A percentile compares a stretch with the other conserved stretches of the same genome.
These are phyloP conservation scores for Aureobasidium zeae DNA, from an alignment of 2,329 filamentous ascomycete species.

Conservation along the genomic window DNA sequence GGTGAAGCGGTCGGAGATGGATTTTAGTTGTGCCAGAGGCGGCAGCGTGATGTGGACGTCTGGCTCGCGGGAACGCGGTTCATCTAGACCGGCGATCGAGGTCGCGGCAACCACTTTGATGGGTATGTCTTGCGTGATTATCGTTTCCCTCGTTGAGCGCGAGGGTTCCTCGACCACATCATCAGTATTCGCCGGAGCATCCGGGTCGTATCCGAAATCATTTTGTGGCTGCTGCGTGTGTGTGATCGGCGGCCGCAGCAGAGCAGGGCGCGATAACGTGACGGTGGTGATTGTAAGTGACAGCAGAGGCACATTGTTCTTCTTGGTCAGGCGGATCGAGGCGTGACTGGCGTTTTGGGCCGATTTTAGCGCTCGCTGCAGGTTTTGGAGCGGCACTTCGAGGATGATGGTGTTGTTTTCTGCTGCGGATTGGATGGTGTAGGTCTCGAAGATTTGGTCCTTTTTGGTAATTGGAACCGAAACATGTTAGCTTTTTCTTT, in stretches of 20 bases:
- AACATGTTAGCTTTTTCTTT: slow-evolving; percentile 15
- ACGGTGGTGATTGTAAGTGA: slow-evolving; percentile 83
- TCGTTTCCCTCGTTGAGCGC: slow-evolving; percentile 69
- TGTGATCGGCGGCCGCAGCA: too few species aligned
- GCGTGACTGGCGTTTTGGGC: slow-evolving; percentile 73
- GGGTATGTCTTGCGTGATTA: slow-evolving; percentile 94
- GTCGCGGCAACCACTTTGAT: slow-evolving; percentile 77
- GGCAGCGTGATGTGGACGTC: slow-evolving; percentile 92
- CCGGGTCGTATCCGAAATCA: neutral
- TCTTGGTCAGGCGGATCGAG: slow-evolving; percentile 84
- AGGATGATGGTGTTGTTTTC: slow-evolving; percentile 86
- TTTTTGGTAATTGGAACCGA: too few species aligned
- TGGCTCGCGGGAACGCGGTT: slow-evolving; percentile 80
- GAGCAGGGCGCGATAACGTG: too few species aligned
- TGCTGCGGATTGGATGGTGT: slow-evolving; percentile 77
- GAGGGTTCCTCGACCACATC: slow-evolving; percentile 26
- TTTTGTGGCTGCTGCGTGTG: slow-evolving; percentile 23
- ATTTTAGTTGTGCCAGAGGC: slow-evolving; percentile 77
- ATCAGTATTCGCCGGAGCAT: slow-evolving; percentile 12
- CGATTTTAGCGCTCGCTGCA: slow-evolving; percentile 86
- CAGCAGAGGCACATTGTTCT: slow-evolving; percentile 75
- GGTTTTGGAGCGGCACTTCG: slow-evolving; percentile 77
- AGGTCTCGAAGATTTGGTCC: slow-evolving; percentile 79
- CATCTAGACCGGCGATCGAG: slow-evolving; percentile 84
- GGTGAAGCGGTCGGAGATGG: slow-evolving; percentile 90